A percentile compares a stretch with the other conserved stretches of the same genome.
Conservation (phyloP, 169 alveolate species). For the Plasmodium yoelii region DNA sequence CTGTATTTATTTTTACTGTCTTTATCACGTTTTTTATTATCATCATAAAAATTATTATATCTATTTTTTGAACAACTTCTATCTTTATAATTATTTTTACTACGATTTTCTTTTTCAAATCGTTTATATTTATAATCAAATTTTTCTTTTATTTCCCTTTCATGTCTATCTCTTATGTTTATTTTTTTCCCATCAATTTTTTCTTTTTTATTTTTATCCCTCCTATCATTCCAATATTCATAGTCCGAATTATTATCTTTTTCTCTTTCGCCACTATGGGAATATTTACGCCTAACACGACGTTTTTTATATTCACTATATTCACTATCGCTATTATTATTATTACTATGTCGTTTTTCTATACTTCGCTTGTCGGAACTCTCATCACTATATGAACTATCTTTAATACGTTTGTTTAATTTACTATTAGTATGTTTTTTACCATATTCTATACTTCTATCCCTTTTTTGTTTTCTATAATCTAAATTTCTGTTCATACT, state of each 20-base stretch:
- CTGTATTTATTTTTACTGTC: not conserved
- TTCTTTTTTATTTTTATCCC: constrained; percentile 3
- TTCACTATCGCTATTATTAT: not conserved
- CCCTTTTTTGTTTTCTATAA: constrained; percentile 1
- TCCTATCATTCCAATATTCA: constrained; percentile 6
- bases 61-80: no score
- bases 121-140: not conserved
- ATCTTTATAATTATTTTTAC: no score
- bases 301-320: not conserved
- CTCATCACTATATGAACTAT: not conserved
- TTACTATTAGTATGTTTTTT: not conserved
- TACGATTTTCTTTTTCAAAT: not conserved
- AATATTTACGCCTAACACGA: not conserved
- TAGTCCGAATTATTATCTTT: not conserved
- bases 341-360: not conserved
- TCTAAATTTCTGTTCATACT: not conserved
- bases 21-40: not conserved
- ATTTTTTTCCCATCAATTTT: not conserved
- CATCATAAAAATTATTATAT: not conserved
- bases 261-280: not conserved
- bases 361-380: not conserved
- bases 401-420: not conserved
- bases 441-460: not conserved
- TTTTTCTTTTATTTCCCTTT: not conserved
- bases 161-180: constrained; percentile 4